Evolutionary conservation across 164 flowering plant genomes (phyloP).

Genomic region (Chimonanthus praecox): DNA sequence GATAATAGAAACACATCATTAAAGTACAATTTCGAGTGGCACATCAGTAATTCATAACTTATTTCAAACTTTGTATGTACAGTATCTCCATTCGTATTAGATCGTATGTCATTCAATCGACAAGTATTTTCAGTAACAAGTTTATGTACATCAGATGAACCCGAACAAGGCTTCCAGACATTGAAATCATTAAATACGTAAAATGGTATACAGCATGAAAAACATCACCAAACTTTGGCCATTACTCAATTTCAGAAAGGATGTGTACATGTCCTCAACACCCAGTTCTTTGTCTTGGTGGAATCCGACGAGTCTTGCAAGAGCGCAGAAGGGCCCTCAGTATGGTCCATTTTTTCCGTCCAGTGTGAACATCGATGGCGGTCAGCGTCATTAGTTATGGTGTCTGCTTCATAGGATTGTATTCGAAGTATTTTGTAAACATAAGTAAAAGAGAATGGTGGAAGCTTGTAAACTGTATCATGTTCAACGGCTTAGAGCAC

Average conservation of each 20-base stretch:
- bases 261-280: neutral
- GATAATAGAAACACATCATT: neutral
- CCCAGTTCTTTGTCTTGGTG: neutral
- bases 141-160: neutral
- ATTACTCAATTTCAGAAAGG: neutral
- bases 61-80: too few relatives aligned
- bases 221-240: neutral
- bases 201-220: neutral
- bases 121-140: too few relatives aligned
- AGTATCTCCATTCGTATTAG: too few relatives aligned
- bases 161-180: neutral
- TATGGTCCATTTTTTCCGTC: neutral
- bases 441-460: too few relatives aligned
- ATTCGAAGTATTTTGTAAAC: neutral
- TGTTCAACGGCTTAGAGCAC: conserved; percentile 12
- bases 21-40: neutral
- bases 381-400: neutral
- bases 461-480: too few relatives aligned
- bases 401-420: neutral
- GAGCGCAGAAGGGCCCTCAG: neutral
- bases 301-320: neutral
- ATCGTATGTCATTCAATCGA: too few relatives aligned
- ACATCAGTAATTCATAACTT: neutral
- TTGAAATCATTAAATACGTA: neutral
- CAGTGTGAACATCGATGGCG: neutral